Evolutionary conservation across 345 rosid species (phyloP).

Genomic region (Pistacia atlantica): DNA sequence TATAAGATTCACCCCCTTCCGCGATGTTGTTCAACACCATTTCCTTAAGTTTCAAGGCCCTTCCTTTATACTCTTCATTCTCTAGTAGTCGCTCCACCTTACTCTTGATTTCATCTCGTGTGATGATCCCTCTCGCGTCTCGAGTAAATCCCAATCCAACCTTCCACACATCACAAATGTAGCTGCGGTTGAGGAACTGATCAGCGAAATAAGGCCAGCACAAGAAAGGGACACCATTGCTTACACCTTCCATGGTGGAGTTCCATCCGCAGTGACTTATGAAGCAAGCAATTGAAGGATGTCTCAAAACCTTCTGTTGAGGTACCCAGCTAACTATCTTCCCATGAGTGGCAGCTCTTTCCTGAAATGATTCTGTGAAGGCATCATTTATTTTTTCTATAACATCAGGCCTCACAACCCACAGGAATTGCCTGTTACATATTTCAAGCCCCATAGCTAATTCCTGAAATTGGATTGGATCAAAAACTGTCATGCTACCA

Average conservation of each 20-base stretch:
- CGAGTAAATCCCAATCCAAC: not conserved
- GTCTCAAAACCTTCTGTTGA: slow-evolving; percentile 2
- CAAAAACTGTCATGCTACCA: not conserved
- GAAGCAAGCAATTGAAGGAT: slow-evolving; percentile 5
- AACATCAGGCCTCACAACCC: not conserved
- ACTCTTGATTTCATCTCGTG: not conserved
- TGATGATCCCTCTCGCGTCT: not conserved
- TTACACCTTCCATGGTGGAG: not conserved
- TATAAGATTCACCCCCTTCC: not conserved
- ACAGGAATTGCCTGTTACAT: not conserved
- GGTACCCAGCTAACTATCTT: not conserved
- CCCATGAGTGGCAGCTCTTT: not conserved
- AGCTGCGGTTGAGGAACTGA: slow-evolving; percentile 4
- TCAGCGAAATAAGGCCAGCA: slow-evolving; percentile 5
- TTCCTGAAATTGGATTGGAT: not conserved
- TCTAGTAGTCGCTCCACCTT: not conserved
- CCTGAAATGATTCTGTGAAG: not conserved
- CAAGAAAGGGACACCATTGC: slow-evolving; percentile 6
- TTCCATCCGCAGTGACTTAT: slow-evolving; percentile 6
- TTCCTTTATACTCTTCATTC: not conserved
- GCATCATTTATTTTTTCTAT: not conserved
- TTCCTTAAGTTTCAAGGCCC: not conserved
- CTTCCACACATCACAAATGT: slow-evolving; percentile 6
- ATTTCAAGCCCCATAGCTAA: not conserved
- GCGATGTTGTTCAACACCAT: not conserved